Evolutionary conservation across 1,284 basidiomycete genomes (phyloP).

Genomic region (Gomphus sp.): DNA sequence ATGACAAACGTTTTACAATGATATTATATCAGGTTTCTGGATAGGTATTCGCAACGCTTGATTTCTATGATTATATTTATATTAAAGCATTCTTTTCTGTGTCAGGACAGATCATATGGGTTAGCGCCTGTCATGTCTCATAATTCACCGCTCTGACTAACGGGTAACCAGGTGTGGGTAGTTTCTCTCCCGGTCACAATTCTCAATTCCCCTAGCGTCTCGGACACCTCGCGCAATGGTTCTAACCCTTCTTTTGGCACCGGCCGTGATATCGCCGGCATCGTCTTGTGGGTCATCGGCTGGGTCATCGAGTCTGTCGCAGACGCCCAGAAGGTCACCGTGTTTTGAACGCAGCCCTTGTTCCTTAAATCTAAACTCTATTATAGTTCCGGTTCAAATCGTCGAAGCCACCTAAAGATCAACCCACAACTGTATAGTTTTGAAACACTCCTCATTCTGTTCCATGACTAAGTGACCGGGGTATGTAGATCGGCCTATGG

Average conservation of each 20-base stretch:
- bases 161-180: slow-evolving; percentile 44
- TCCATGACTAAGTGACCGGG: neutral
- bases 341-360: neutral
- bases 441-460: neutral
- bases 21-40: slow-evolving; percentile 35
- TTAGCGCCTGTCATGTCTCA: slow-evolving; percentile 15
- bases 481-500: slow-evolving; percentile 40
- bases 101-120: slow-evolving; percentile 48
- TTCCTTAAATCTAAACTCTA: neutral
- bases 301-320: slow-evolving; percentile 51
- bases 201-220: slow-evolving; percentile 59
- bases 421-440: slow-evolving; percentile 34
- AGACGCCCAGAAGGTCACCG: slow-evolving; percentile 55
- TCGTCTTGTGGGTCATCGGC: slow-evolving; percentile 58
- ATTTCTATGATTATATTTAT: neutral
- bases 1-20: neutral
- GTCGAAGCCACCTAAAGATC: slow-evolving; percentile 41
- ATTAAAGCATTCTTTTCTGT: neutral
- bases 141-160: neutral
- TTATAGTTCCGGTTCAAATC: slow-evolving; percentile 47
- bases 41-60: slow-evolving; percentile 26
- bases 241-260: slow-evolving; percentile 51
- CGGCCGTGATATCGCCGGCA: slow-evolving; percentile 56
- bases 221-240: slow-evolving; percentile 32
- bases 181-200: slow-evolving; percentile 59